Base-by-base conservation (phyloP, 2,329 filamentous ascomycete genomes). In the Pochonia chlamydosporia region DNA sequence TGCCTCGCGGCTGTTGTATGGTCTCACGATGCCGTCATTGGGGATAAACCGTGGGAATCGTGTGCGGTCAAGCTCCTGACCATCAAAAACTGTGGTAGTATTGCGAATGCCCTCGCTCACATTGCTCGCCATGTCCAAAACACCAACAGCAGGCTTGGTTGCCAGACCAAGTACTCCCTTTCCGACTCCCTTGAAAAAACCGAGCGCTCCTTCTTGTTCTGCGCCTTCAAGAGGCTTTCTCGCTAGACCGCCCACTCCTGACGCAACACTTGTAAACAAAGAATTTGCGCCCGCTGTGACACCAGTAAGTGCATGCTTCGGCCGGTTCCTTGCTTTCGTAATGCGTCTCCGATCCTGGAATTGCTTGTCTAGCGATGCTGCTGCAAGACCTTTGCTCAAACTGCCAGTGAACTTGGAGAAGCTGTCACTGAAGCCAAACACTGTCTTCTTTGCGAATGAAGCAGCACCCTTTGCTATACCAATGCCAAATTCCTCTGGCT, bases 341-440 rank as follows among this genome's bases (percentile, higher is more conserved):
- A 97, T 99, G 49, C 95, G 87, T 45, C 93, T 85, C 50, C 92
- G 85, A 65, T 97, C 91, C 65, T 99, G 95, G 72, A 97, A 99
- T 63, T 99, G 92, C 67, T 99, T 97, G 72, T 99, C 93, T 54
- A 99, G 79, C 5, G 92, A 96, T 16, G 93, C 93, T 28, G 91
- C 93, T 3, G 93, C 90, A 41, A 99, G 81, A 50, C 93, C 93
- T 70, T 99, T 99, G 56, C 91, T 95, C 67, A 99, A 87, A 65
- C 89, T 95, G 45, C 95, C 95, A 2, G 95, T 99, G 63, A 97
- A 88, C 64, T 99, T 99, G 57, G 91, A 93, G 71, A 99, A 91
- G 60, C 89, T 96, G 72, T 99, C 95, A 1, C 87, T 95, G 64
- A 99, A 88, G 40, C 93, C 95, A 66, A 96, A 99, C 10, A 99